Conservation (phyloP, 163 green algal species). For the Picocystis sp. region DNA sequence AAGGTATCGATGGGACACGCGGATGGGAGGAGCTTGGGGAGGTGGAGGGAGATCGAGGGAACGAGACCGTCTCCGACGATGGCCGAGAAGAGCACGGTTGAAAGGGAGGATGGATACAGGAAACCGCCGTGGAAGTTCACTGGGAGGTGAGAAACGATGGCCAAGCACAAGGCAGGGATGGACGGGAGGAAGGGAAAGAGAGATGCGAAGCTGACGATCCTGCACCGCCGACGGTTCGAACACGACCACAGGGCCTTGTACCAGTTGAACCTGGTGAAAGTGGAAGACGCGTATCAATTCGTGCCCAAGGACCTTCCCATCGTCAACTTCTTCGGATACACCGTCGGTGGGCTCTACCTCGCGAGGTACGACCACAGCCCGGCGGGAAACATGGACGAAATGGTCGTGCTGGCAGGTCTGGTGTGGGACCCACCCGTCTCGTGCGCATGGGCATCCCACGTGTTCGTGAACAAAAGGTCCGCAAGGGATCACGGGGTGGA, state of each 20-base stretch:
- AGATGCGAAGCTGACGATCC: background rate
- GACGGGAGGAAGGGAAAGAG: background rate
- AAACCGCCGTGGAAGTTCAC: conserved; percentile 56
- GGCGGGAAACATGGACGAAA: conserved; percentile 74
- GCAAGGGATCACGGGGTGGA: conserved; percentile 58
- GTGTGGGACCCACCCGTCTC: conserved; percentile 82
- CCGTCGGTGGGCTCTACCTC: conserved; percentile 86
- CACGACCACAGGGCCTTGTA: conserved; percentile 46
- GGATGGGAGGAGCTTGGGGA: no score
- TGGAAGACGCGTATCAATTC: conserved; percentile 52
- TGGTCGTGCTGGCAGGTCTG: conserved; percentile 71
- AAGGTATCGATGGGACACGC: no score
- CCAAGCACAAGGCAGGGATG: background rate
- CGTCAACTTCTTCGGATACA: conserved; percentile 74
- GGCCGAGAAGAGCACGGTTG: no score
- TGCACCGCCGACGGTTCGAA: background rate
- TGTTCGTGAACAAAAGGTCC: conserved; percentile 72
- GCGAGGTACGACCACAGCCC: conserved; percentile 75
- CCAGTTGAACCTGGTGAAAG: conserved; percentile 68
- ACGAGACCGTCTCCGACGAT: no score
- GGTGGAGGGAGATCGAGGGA: no score
- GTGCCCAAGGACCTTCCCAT: conserved; percentile 58
- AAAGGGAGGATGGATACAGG: conserved; percentile 22
- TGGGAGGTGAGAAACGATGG: conserved; percentile 14
- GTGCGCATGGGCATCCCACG: conserved; percentile 75